A percentile compares a stretch with the other conserved stretches of the same genome.
phyloP scores from a whole-genome alignment of 1,139 yeast species.

The Tardiomyces depauwii region DNA sequence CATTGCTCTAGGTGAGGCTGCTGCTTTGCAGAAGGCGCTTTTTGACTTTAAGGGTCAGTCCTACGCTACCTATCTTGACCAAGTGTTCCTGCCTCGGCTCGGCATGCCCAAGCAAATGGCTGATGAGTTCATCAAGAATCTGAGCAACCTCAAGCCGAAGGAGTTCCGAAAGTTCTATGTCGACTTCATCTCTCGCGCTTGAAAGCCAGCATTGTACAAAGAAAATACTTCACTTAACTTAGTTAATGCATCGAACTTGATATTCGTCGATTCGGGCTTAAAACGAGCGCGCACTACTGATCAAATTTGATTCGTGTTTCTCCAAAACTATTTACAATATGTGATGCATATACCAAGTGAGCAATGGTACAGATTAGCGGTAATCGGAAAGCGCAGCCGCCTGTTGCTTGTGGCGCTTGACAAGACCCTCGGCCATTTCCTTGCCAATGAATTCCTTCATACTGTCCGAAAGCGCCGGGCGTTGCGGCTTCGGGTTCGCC shows the following conservation, averaged over 20 bases:
- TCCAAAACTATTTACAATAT: background rate
- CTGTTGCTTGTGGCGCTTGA: slow-evolving; percentile 10
- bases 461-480: slow-evolving; percentile 49
- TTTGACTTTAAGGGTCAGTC: slow-evolving; percentile 27
- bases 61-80: slow-evolving; percentile 17
- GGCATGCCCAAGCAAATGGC: slow-evolving; percentile 20
- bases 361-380: background rate
- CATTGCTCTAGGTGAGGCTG: slow-evolving; percentile 62
- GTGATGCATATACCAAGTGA: background rate
- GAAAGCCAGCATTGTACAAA: background rate
- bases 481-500: slow-evolving; percentile 35
- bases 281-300: too few species aligned
- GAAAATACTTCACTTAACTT: too few species aligned
- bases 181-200: slow-evolving; percentile 3
- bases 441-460: slow-evolving; percentile 57
- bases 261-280: too few species aligned
- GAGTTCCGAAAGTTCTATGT: slow-evolving; percentile 21
- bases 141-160: slow-evolving; percentile 15
- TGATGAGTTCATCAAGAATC: slow-evolving; percentile 17
- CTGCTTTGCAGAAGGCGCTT: slow-evolving; percentile 56
- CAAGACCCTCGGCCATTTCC: slow-evolving; percentile 34
- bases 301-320: too few species aligned
- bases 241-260: too few species aligned
- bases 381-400: background rate
- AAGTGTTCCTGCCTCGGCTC: slow-evolving; percentile 18